Evolutionary conservation across 83 land plant genomes (phyloP).

Genomic region (Diphasiastrum complanatum): DNA sequence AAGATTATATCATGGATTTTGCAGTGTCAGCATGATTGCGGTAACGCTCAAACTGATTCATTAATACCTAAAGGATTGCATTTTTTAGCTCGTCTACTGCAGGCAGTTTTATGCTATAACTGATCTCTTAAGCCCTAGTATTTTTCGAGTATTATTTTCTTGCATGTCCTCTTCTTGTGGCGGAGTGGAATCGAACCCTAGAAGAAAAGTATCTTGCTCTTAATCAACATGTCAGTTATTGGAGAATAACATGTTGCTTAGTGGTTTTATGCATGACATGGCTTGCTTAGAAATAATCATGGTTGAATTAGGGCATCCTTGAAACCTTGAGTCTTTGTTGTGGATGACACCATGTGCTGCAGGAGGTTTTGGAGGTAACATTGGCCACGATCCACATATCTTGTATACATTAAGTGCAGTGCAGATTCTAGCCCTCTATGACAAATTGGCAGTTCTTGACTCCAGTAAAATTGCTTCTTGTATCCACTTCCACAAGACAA

Average conservation of each 20-base stretch:
- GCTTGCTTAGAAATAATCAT: conserved; percentile 9
- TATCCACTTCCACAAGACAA: conserved; percentile 68
- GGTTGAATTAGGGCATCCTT: too few species aligned
- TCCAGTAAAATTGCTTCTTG: conserved; percentile 62
- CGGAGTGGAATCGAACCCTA: neutral
- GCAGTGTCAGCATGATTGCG: conserved; percentile 68
- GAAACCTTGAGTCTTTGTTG: neutral
- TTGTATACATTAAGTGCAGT: conserved; percentile 88
- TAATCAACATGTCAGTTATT: conserved; percentile 3
- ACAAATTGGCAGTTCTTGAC: conserved; percentile 67
- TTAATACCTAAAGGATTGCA: too few species aligned
- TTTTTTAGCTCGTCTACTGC: too few species aligned
- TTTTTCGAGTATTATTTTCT: conserved; percentile 1
- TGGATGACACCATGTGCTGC: conserved; percentile 3
- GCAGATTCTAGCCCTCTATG: conserved; percentile 76
- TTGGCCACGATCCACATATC: conserved; percentile 91
- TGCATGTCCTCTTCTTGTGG: neutral
- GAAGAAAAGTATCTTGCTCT: neutral
- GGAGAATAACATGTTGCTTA: conserved; percentile 1
- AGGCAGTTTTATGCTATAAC: too few species aligned
- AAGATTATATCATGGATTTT: conserved; percentile 77
- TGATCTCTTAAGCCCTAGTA: too few species aligned
- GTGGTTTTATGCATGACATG: neutral
- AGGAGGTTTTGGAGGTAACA: conserved; percentile 94
- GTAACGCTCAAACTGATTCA: too few species aligned